Conservation (phyloP, 2,329 filamentous ascomycete genomes). For the Aspergillus neoniger region DNA sequence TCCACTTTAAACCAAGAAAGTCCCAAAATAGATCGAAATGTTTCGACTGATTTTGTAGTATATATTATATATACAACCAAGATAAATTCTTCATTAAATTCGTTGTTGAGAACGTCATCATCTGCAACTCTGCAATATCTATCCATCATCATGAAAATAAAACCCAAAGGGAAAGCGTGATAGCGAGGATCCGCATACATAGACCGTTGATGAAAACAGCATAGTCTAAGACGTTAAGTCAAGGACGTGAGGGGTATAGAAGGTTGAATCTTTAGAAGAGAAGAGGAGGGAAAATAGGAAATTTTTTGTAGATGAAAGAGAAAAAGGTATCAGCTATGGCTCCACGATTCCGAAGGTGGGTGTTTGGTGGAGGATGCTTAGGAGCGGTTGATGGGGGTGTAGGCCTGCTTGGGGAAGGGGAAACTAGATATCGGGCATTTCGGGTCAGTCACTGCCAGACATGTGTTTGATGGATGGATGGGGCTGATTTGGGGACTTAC, state of each 20-base stretch:
- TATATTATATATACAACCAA: background rate
- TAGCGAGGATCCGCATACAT: background rate
- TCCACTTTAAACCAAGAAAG: background rate
- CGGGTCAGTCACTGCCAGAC: constrained; percentile 16
- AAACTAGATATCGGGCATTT: constrained; percentile 55
- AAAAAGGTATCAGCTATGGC: constrained; percentile 2
- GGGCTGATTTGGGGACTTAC: constrained; percentile 59
- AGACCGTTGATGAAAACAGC: constrained; percentile 15
- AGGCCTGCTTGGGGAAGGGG: constrained; percentile 80
- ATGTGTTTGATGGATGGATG: too few relatives aligned
- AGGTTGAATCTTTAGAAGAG: constrained; percentile 42
- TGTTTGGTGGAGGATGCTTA: constrained; percentile 18
- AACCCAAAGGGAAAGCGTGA: background rate
- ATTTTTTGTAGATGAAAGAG: constrained; percentile 10
- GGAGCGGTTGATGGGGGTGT: constrained; percentile 52
- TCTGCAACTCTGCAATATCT: constrained; percentile 20
- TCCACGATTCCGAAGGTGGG: background rate
- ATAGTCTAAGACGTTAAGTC: constrained; percentile 32
- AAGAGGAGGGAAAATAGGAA: constrained; percentile 20
- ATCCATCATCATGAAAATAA: constrained; percentile 13
- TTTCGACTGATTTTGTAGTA: background rate
- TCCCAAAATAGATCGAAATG: background rate
- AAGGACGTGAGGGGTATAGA: constrained; percentile 41
- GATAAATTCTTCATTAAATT: constrained; percentile 27
- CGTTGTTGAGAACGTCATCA: constrained; percentile 41